Conservation (phyloP, 2,329 filamentous ascomycete species). For the Elsinoe necatrix region DNA sequence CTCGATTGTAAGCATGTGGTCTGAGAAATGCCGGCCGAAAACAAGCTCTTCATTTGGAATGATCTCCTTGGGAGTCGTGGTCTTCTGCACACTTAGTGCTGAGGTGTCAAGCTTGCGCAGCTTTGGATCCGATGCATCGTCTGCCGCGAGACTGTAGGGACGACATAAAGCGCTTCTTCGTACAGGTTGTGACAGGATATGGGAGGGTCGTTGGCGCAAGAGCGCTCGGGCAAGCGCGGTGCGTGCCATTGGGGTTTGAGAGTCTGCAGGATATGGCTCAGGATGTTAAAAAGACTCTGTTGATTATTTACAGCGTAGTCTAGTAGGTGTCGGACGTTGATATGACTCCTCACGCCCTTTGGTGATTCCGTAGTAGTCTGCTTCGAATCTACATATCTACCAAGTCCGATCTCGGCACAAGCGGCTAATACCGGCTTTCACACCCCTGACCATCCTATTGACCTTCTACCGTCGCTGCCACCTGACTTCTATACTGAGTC, state of each 20-base stretch:
- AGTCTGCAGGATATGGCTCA: neutral
- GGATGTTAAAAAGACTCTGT: neutral
- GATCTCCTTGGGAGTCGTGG: conserved; percentile 64
- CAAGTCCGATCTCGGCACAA: neutral
- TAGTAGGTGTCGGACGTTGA: neutral
- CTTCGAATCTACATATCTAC: neutral
- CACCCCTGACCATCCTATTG: neutral
- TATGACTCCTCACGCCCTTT: neutral
- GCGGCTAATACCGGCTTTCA: conserved; percentile 7
- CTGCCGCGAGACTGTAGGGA: conserved; percentile 43
- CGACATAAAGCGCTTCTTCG: conserved; percentile 31
- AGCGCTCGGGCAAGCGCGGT: conserved; percentile 6
- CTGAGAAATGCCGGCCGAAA: conserved; percentile 92
- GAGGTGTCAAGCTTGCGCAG: conserved; percentile 66
- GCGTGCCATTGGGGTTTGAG: conserved; percentile 10
- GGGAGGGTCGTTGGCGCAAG: conserved; percentile 14
- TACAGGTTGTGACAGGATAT: neutral
- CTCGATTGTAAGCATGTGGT: conserved; percentile 94
- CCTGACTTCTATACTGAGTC: no score
- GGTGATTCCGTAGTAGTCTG: neutral
- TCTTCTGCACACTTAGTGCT: conserved; percentile 66
- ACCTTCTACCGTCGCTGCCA: neutral
- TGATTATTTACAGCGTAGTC: neutral
- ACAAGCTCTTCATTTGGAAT: conserved; percentile 71
- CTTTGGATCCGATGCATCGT: conserved; percentile 42